Evolutionary conservation across 805 yeast species (phyloP), one percentile per base, ranked within the genome.

Genomic region (Candida oleophila): DNA sequence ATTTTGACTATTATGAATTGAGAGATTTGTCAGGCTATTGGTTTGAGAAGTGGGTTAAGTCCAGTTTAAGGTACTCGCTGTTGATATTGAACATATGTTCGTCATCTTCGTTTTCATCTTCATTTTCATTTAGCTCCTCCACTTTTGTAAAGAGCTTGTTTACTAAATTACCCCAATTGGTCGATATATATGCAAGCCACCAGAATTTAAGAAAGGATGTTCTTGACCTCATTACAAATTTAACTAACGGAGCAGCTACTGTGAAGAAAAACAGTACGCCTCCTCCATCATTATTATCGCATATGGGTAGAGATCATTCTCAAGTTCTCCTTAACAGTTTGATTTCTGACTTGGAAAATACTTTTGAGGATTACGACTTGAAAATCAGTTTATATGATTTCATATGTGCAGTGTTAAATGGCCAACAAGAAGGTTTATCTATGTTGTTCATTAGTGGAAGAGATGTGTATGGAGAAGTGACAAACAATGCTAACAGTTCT

Each of bases 201-300:
- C 68, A 71, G 7, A 54, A 65, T 0, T 67, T 83, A 47, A 78
- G 89, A 49, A 62, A 65, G 28, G 68, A 69, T 9, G 69, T 88
- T 1, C 64, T 88, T 30, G 76, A 75, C 36, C 59, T 89, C 33
- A 62, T 89, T 15, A 77, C 84, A 3, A 69, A 77, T 3, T 61
- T 87, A 37, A 81, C 87, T 1, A 72, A 70, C 38, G 82, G 82
- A 0, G 65, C 59, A 2, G 81, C 87, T 84, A 32, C 9, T 3
- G 18, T 11, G 19, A 12, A 15, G 15, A 15, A 21, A 7, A 20
- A 16, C 8, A 12, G 14, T 11, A 3, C 32, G 9, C 14, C 35
- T 4, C 71, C 71, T 4, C 96, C 96, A 3, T 89, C 96, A 0
- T 66, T 92, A 41, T 70, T 92, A 35, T 87, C 97, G 0, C 89